Base-by-base conservation (phyloP, 345 rosid genomes). In the Trapa incisa region DNA sequence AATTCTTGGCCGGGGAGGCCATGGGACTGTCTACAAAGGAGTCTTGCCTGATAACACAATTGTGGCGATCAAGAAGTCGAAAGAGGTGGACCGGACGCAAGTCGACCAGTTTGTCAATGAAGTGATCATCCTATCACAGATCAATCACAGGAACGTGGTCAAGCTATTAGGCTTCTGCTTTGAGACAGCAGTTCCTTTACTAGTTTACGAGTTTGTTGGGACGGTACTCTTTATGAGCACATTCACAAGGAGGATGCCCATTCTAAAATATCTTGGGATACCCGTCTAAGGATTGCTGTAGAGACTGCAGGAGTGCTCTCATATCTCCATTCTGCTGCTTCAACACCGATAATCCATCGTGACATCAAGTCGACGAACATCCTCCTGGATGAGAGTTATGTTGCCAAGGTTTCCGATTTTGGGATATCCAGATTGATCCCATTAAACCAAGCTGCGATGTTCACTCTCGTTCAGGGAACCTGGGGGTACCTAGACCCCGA, bases 21-120 rank as follows among this genome's bases (percentile, higher is more conserved):
- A 75, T 36, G 80, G 81, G 0, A 81, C 80, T 0, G 83, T 81
- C 7, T 83, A 77, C 75, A 77, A 79, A 65, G 85, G 85, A 50
- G 54, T 67, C 36, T 58, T 78, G 47, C 50, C 67, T 8, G 79
- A 81, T 48, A 74, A 72, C 47, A 62, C 4, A 37, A 15, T 67
- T 0, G 75, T 84, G 0, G 88, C 88, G 10, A 80, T 82, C 9
- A 85, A 85, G 70, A 85, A 73, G 38, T 80, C 86, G 9, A 75
- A 61, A 58, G 68, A 75, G 0, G 60, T 81, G 54, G 79, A 82
- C 15, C 73, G 45, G 16, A 78, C 66, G 12, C 80, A 82, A 60
- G 68, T 77, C 0, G 79, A 78, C n/a, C 79, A 75, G 41, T 84
- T 82, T 74, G 72, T 84, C 69, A 84, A 82, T n/a, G 80, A 85